phyloP scores from a whole-genome alignment of 1,284 basidiomycete species.

The Takashimella koratensis region DNA sequence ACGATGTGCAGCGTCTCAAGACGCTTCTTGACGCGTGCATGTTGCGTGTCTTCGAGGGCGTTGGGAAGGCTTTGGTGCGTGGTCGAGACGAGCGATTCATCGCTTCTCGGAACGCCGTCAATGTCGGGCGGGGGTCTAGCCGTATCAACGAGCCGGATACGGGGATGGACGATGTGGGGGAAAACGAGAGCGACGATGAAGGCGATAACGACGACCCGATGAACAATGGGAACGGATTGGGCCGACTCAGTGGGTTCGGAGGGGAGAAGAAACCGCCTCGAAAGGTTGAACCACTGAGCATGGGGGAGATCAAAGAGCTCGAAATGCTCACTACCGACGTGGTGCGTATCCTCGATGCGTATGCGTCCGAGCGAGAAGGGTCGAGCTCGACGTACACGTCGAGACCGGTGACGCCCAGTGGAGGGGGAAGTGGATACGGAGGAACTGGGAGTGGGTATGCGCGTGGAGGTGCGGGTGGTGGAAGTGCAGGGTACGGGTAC shows the following conservation, averaged over 20 bases:
- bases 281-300: slow-evolving; percentile 53
- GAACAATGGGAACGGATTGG: neutral
- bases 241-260: neutral
- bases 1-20: slow-evolving; percentile 82
- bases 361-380: slow-evolving; percentile 41
- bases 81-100: slow-evolving; percentile 31
- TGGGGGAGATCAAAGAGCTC: slow-evolving; percentile 67
- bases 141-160: slow-evolving; percentile 20
- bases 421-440: neutral
- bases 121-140: slow-evolving; percentile 17
- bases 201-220: slow-evolving; percentile 52
- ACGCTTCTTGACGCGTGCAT: slow-evolving; percentile 76
- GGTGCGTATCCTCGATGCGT: slow-evolving; percentile 59
- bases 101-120: slow-evolving; percentile 14
- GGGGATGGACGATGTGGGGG: slow-evolving; percentile 41
- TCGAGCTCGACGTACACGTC: slow-evolving; percentile 19
- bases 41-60: slow-evolving; percentile 87
- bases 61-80: slow-evolving; percentile 50
- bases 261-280: slow-evolving; percentile 1
- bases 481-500: neutral
- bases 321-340: slow-evolving; percentile 69
- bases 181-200: slow-evolving; percentile 59
- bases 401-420: slow-evolving; percentile 19
- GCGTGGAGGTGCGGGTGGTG: neutral
- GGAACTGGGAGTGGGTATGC: neutral